These are phyloP conservation scores for Cutaneotrichosporon cyanovorans DNA, from an alignment of 1,284 basidiomycete genomes.

Conservation along the genomic window DNA sequence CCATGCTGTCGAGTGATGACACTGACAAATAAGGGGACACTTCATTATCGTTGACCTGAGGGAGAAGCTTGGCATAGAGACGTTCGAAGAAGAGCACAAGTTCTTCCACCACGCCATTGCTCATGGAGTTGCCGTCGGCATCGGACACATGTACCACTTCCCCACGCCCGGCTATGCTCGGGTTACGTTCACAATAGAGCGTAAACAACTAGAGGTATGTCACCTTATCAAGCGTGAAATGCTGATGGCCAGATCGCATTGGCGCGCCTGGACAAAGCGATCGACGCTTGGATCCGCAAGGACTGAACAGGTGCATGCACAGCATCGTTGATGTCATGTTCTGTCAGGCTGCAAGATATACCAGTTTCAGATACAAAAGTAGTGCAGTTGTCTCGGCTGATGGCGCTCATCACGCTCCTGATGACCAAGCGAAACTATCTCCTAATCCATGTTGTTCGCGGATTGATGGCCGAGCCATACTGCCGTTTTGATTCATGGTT, in stretches of 20 bases:
- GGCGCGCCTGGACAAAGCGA: background rate
- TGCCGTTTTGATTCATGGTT: no score
- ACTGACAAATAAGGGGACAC: slow-evolving; percentile 7
- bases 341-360: no score
- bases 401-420: no score
- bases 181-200: slow-evolving; percentile 11
- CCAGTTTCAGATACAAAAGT: no score
- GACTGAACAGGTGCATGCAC: no score
- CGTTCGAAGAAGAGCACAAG: slow-evolving; percentile 9
- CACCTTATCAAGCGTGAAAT: background rate
- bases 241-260: background rate
- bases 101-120: slow-evolving; percentile 2
- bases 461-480: no score
- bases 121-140: slow-evolving; percentile 8
- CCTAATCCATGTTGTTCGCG: no score
- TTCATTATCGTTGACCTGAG: slow-evolving; percentile 15
- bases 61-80: slow-evolving; percentile 4
- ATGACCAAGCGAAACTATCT: no score
- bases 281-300: background rate
- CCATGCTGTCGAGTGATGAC: background rate
- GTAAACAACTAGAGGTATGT: background rate
- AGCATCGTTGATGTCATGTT: no score
- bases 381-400: no score
- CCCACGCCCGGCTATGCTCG: slow-evolving; percentile 13
- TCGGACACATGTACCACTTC: slow-evolving; percentile 10